Conservation (phyloP, 768 basidiomycete genomes). For the Suillus lakei region DNA sequence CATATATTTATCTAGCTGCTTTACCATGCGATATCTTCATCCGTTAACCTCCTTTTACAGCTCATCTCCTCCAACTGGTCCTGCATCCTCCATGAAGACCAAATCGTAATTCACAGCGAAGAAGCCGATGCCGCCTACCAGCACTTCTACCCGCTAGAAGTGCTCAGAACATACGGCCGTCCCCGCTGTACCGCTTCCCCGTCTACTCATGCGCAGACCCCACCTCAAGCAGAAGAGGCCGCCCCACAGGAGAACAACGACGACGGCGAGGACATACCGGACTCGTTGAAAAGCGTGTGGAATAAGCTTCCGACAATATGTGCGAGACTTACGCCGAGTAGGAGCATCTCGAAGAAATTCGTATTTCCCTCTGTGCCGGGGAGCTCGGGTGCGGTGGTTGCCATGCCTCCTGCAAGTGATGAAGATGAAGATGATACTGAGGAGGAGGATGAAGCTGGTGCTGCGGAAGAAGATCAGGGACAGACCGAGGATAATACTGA, state of each 20-base stretch:
- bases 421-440: constrained; percentile 3
- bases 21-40: constrained; percentile 6
- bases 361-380: constrained; percentile 45
- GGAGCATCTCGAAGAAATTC: constrained; percentile 56
- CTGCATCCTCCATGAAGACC: constrained; percentile 66
- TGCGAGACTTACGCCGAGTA: constrained; percentile 47
- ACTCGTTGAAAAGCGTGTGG: constrained; percentile 13
- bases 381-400: constrained; percentile 5
- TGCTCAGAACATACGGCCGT: constrained; percentile 36
- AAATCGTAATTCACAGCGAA: constrained; percentile 78
- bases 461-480: constrained; percentile 2
- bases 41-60: constrained; percentile 36
- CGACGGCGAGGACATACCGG: constrained; percentile 10
- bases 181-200: constrained; percentile 27
- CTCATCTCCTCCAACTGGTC: constrained; percentile 77
- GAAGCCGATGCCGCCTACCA: constrained; percentile 68
- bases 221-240: constrained; percentile 7
- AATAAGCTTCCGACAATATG: constrained; percentile 46
- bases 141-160: constrained; percentile 64
- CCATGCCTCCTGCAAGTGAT: neutral
- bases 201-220: constrained; percentile 10
- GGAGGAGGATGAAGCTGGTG: constrained; percentile 3
- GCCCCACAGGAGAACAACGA: neutral
- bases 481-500: neutral
- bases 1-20: neutral